Base-by-base conservation (phyloP, 1,139 yeast genomes). In the Zygosaccharomyces pseudobailii region DNA sequence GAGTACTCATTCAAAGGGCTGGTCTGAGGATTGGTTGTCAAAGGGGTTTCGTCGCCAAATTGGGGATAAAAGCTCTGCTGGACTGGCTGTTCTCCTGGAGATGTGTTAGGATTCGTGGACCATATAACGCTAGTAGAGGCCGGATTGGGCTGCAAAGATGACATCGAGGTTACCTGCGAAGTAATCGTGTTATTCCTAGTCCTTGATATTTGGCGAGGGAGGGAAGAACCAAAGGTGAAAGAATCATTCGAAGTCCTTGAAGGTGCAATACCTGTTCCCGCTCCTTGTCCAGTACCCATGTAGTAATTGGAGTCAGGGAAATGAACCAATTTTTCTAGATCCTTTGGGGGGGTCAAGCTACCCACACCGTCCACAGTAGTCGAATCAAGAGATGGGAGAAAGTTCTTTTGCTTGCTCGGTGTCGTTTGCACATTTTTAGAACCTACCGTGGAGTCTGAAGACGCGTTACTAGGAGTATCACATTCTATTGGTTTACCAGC, bases 141-240 rank as follows among this genome's bases (percentile, higher is more conserved):
- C 5, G 55, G 53, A 21, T 55, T 54, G 23, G 55, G 62, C 21
- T 55, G 52, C 8, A 58, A 49, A 6, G 63, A 58, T 5, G 69
- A 65, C 33, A 62, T 51, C 1, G 65, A 55, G 6, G 68, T 63
- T 24, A 64, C 57, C 49, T 65, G 68, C 4, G 69, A 65, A 5
- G 62, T 58, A 38, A 61, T 56, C 4, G 69, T 65, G 43, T 64
- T 62, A 36, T 63, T 59, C 48, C 69, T 57, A 21, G 69, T 59
- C 45, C 69, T 58, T 6, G 65, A 55, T 17, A 56, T 45, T 7
- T 49, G 48, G 41, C 53, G 46, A 40, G 61, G 39, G 44, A 54
- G 21, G 45, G 55, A 45, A 43, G 52, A 42, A 24, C 51, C 54
- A 33, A 56, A 56, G 5, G 55, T 56, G 40, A 50, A 59, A 19